phyloP scores from a whole-genome alignment of 148 eudicot genomes.

The Vaccinium corymbosum region DNA sequence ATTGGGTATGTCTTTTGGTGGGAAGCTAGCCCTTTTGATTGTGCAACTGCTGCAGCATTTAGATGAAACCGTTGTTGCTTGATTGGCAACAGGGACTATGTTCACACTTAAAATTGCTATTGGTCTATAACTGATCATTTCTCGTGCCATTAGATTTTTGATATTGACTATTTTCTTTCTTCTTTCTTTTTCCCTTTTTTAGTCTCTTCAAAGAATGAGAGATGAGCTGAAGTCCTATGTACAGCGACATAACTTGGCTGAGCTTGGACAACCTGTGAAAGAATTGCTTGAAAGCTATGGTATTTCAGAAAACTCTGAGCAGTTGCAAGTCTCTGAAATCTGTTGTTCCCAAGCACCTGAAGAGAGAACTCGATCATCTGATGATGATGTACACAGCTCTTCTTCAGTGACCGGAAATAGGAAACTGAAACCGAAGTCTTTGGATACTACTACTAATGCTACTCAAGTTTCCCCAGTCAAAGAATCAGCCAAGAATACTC shows the following conservation, averaged over 20 bases:
- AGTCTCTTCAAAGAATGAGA: constrained; percentile 68
- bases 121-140: background rate
- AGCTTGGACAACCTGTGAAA: constrained; percentile 46
- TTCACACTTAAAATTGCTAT: background rate
- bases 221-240: constrained; percentile 73
- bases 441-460: constrained; percentile 32
- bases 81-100: background rate
- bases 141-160: background rate
- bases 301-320: constrained; percentile 54
- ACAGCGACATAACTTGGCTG: constrained; percentile 54
- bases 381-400: constrained; percentile 54
- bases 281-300: constrained; percentile 62
- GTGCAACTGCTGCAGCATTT: background rate
- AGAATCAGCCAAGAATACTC: constrained; percentile 28
- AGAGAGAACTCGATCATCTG: constrained; percentile 47
- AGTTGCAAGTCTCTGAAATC: constrained; percentile 58
- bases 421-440: constrained; percentile 27
- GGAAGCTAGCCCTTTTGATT: background rate
- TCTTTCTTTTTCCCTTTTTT: background rate
- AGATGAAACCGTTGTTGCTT: background rate
- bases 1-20: background rate
- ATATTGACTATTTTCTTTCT: background rate
- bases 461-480: constrained; percentile 35
- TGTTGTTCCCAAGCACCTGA: constrained; percentile 54
- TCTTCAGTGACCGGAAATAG: constrained; percentile 43